phyloP scores from a whole-genome alignment of 345 rosid species.

The Turritis glabra region DNA sequence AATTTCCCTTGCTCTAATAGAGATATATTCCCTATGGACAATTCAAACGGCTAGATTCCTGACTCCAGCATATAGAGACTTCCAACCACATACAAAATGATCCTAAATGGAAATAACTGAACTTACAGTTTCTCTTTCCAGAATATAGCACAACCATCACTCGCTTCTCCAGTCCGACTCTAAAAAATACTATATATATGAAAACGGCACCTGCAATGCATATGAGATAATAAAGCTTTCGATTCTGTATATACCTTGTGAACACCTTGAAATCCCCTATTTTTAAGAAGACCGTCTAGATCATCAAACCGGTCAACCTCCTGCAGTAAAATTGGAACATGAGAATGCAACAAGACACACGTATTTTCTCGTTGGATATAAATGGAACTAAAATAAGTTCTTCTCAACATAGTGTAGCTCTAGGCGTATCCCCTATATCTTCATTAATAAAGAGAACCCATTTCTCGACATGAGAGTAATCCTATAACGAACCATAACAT shows the following conservation, averaged over 20 bases:
- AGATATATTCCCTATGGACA: constrained; percentile 3
- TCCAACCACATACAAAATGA: constrained; percentile 16
- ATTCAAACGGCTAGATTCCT: constrained; percentile 5
- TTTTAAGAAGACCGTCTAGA: constrained; percentile 49
- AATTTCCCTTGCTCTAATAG: not conserved
- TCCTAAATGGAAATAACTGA: not conserved
- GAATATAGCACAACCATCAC: constrained; percentile 88
- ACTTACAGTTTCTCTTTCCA: constrained; percentile 77
- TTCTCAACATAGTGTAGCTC: constrained; percentile 2
- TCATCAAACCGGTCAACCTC: constrained; percentile 75
- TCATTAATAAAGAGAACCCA: not conserved
- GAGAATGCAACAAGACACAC: constrained; percentile 3
- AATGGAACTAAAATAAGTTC: not conserved
- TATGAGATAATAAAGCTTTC: not conserved
- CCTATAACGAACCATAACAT: constrained; percentile 11
- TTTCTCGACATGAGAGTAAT: not conserved
- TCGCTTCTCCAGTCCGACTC: constrained; percentile 85
- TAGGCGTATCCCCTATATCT: not conserved
- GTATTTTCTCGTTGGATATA: not conserved
- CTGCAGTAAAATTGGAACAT: constrained; percentile 40
- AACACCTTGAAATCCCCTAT: constrained; percentile 71
- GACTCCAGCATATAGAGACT: constrained; percentile 3
- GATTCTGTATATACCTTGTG: constrained; percentile 57
- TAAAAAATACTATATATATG: constrained; percentile 28
- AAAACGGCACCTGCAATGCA: not conserved